Evolutionary conservation across 805 yeast genomes (phyloP).

Genomic region (Kodamaea jinghongensis): DNA sequence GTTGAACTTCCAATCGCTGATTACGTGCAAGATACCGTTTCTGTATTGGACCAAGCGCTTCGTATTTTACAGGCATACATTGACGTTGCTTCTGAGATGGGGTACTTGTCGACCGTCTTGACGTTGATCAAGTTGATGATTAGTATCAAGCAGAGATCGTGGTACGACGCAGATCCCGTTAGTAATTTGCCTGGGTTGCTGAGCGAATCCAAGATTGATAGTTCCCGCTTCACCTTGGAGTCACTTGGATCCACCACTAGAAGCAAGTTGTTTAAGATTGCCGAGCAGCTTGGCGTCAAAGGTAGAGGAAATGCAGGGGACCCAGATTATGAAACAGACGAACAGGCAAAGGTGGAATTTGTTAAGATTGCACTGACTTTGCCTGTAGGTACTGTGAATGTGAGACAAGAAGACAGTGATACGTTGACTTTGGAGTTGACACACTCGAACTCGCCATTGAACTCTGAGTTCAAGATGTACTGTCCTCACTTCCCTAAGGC

Average conservation of each 20-base stretch:
- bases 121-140: conserved; percentile 71
- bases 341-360: conserved; percentile 43
- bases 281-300: conserved; percentile 38
- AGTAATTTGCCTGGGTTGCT: conserved; percentile 51
- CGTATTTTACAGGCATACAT: conserved; percentile 92
- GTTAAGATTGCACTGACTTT: conserved; percentile 50
- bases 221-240: conserved; percentile 27
- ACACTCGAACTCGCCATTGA: conserved; percentile 52
- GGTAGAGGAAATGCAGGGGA: conserved; percentile 3
- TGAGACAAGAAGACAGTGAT: conserved; percentile 36
- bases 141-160: conserved; percentile 81
- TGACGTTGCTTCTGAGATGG: conserved; percentile 85
- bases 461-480: conserved; percentile 63
- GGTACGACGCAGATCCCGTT: conserved; percentile 79
- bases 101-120: conserved; percentile 61
- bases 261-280: conserved; percentile 33
- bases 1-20: conserved; percentile 90
- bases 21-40: conserved; percentile 87
- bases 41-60: conserved; percentile 89
- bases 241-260: conserved; percentile 41
- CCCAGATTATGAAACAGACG: conserved; percentile 9
- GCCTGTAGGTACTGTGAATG: conserved; percentile 55
- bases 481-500: conserved; percentile 83
- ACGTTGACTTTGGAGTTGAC: conserved; percentile 43
- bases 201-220: conserved; percentile 1